Conservation (phyloP, 371 early-diverging fungal species). For the Syncephalis fuscata region DNA sequence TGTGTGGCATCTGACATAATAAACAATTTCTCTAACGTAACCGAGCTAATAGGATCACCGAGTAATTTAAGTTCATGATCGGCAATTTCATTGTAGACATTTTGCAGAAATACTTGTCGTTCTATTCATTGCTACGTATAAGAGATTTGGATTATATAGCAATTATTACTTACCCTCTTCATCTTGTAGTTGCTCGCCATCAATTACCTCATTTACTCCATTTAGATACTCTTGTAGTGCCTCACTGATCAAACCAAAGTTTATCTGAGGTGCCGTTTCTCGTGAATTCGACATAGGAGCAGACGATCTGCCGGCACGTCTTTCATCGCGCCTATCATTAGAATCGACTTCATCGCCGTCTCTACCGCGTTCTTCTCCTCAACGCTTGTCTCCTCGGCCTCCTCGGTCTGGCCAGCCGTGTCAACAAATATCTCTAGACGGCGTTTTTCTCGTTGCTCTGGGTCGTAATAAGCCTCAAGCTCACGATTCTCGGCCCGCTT, state of each 20-base stretch:
- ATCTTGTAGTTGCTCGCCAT: constrained; percentile 23
- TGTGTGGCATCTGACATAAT: constrained; percentile 8
- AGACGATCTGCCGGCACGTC: too few species aligned
- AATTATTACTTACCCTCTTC: constrained; percentile 32
- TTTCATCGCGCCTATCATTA: too few species aligned
- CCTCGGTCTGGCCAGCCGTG: too few species aligned
- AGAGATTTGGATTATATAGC: too few species aligned
- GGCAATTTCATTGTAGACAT: constrained; percentile 60
- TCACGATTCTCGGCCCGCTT: too few species aligned
- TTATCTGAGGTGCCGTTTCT: constrained; percentile 13
- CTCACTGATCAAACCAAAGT: constrained; percentile 40
- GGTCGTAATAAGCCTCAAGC: too few species aligned
- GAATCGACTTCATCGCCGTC: too few species aligned
- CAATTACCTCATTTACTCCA: constrained; percentile 49
- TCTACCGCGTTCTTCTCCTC: too few species aligned
- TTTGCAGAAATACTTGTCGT: constrained; percentile 50
- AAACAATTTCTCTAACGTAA: constrained; percentile 64
- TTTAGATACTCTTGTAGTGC: constrained; percentile 54
- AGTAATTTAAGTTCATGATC: constrained; percentile 55
- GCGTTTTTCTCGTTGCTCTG: too few species aligned
- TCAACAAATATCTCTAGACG: too few species aligned
- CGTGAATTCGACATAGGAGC: too few species aligned
- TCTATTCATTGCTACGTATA: constrained; percentile 16
- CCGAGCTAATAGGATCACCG: constrained; percentile 53
- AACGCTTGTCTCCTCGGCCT: too few species aligned